Percentiles rank a stretch among this genome's conserved stretches.
These are phyloP conservation scores for Ambrosia trifida DNA, from an alignment of 129 eudicot species.

Conservation along the genomic window DNA sequence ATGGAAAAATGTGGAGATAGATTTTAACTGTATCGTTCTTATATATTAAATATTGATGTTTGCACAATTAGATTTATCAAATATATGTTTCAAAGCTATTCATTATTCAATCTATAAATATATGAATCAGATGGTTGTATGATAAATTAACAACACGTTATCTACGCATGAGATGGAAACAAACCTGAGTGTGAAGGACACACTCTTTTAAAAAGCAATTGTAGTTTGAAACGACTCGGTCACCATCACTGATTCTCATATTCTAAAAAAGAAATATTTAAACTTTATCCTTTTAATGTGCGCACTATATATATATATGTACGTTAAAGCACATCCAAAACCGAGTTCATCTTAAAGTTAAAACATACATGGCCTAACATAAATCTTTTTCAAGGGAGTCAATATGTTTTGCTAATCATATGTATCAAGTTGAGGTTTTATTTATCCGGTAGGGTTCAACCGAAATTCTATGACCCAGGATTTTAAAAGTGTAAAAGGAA, in stretches of 20 bases:
- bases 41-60: no score
- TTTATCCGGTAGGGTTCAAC: no score
- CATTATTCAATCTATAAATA: background rate
- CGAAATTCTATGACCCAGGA: background rate
- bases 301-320: no score
- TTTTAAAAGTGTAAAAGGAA: background rate
- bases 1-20: no score
- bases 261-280: background rate
- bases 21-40: no score
- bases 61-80: no score
- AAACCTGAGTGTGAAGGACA: slow-evolving; percentile 1
- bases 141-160: background rate
- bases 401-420: no score
- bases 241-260: slow-evolving; percentile 20
- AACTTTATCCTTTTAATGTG: no score
- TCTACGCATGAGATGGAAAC: background rate
- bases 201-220: slow-evolving; percentile 4
- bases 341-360: background rate
- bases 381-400: no score
- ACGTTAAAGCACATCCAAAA: background rate
- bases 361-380: slow-evolving; percentile 2
- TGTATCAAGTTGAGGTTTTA: no score
- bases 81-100: no score
- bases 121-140: background rate
- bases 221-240: slow-evolving; percentile 10